These are phyloP conservation scores for Fusarium multiceps DNA, from an alignment of 2,329 filamentous ascomycete species.

Conservation along the genomic window DNA sequence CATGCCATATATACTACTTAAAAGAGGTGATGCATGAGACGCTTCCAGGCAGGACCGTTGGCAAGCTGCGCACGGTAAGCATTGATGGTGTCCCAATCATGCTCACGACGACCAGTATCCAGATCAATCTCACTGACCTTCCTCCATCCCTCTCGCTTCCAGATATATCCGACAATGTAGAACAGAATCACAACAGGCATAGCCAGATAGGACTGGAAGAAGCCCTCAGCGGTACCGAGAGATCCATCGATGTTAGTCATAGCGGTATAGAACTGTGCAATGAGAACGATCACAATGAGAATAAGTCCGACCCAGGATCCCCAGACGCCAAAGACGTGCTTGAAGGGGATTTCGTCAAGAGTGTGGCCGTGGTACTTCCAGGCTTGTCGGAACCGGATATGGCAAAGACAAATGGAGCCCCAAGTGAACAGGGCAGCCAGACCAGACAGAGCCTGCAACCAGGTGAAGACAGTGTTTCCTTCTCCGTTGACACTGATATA, in stretches of 20 bases:
- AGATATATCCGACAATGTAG: slow-evolving; percentile 67
- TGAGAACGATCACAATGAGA: slow-evolving; percentile 66
- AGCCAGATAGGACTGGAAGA: slow-evolving; percentile 67
- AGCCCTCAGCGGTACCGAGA: slow-evolving; percentile 52
- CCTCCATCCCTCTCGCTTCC: slow-evolving; percentile 72
- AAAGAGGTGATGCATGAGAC: slow-evolving; percentile 48
- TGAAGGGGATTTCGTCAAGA: slow-evolving; percentile 74
- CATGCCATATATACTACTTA: slow-evolving; percentile 3
- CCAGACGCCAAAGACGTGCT: slow-evolving; percentile 67
- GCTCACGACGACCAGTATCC: slow-evolving; percentile 70
- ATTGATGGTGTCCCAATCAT: slow-evolving; percentile 71
- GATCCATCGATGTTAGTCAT: slow-evolving; percentile 52
- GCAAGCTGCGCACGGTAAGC: slow-evolving; percentile 58
- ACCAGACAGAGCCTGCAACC: slow-evolving; percentile 74
- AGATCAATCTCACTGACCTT: slow-evolving; percentile 71
- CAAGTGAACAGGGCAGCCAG: slow-evolving; percentile 75
- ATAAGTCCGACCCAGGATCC: slow-evolving; percentile 73
- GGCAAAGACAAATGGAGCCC: slow-evolving; percentile 74
- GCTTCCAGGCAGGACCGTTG: slow-evolving; percentile 59
- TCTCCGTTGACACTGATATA: slow-evolving; percentile 59
- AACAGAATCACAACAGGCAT: slow-evolving; percentile 65
- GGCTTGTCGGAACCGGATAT: slow-evolving; percentile 75
- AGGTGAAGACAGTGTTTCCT: slow-evolving; percentile 67
- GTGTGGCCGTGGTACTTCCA: slow-evolving; percentile 72
- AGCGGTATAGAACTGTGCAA: slow-evolving; percentile 65